Evolutionary conservation across 2,329 filamentous ascomycete genomes (phyloP).

Genomic region (Diaporthe vaccinii): DNA sequence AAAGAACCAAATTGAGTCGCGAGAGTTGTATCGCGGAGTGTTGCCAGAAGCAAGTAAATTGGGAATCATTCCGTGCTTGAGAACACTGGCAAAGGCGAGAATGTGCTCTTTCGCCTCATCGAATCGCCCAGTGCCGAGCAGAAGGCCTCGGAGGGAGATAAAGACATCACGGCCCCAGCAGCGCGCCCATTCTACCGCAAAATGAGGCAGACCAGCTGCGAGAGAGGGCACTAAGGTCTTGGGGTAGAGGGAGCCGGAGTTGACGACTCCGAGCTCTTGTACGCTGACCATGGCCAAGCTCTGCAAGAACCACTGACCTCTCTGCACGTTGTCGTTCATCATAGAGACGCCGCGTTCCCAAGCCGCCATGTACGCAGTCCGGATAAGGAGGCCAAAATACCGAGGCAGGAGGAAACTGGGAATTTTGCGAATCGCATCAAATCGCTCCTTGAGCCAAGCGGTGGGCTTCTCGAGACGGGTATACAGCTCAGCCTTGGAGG

Average conservation of each 20-base stretch:
- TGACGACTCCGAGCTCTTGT: conserved; percentile 90
- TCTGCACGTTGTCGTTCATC: conserved; percentile 81
- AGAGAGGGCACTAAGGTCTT: conserved; percentile 86
- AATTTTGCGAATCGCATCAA: conserved; percentile 85
- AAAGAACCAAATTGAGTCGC: conserved; percentile 98
- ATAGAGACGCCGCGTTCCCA: conserved; percentile 83
- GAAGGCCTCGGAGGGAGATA: conserved; percentile 93
- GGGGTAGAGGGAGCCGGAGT: conserved; percentile 92
- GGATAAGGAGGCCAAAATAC: conserved; percentile 91
- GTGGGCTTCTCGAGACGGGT: conserved; percentile 74
- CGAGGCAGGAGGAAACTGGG: conserved; percentile 92
- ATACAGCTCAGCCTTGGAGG: conserved; percentile 74
- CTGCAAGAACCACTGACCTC: conserved; percentile 90
- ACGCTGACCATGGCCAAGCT: conserved; percentile 91
- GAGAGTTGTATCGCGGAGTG: conserved; percentile 91
- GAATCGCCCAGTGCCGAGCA: conserved; percentile 89
- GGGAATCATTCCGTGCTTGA: conserved; percentile 99
- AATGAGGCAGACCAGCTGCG: conserved; percentile 94
- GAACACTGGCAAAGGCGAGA: conserved; percentile 90
- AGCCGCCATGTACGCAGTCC: conserved; percentile 88
- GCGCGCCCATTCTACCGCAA: conserved; percentile 91
- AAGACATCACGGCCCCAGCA: conserved; percentile 99
- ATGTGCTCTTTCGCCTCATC: conserved; percentile 95
- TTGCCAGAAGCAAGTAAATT: conserved; percentile 91
- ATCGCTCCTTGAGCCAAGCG: conserved; percentile 85